A percentile compares a stretch with the other conserved stretches of the same genome.
These are phyloP conservation scores for Dichotomopilus funicola DNA, from an alignment of 2,329 filamentous ascomycete species.

Conservation along the genomic window DNA sequence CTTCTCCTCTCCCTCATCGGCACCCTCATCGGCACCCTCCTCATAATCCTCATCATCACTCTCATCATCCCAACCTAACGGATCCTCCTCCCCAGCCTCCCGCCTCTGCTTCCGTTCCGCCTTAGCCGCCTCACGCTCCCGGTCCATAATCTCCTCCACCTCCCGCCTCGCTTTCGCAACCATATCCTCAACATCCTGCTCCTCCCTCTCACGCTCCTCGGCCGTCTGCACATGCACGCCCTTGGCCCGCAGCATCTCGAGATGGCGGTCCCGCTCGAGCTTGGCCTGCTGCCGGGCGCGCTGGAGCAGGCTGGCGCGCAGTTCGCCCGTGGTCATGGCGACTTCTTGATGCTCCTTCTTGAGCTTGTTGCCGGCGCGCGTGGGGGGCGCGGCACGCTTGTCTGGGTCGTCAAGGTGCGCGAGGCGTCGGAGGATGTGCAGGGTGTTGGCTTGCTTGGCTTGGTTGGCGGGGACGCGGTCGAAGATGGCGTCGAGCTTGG, in stretches of 20 bases:
- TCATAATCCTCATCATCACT: conserved; percentile 45
- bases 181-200: conserved; percentile 79
- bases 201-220: conserved; percentile 78
- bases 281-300: conserved; percentile 76
- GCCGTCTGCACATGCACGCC: conserved; percentile 77
- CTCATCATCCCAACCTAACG: conserved; percentile 47
- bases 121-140: conserved; percentile 69
- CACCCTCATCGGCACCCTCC: conserved; percentile 27
- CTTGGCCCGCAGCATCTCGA: conserved; percentile 70
- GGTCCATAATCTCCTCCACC: conserved; percentile 68
- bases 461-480: conserved; percentile 60
- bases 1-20: conserved; percentile 33
- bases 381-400: conserved; percentile 38
- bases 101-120: conserved; percentile 46
- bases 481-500: conserved; percentile 58
- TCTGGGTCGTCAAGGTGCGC: conserved; percentile 63
- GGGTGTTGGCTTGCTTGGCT: conserved; percentile 54
- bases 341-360: conserved; percentile 29
- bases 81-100: conserved; percentile 40
- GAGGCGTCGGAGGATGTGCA: conserved; percentile 65
- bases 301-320: conserved; percentile 61
- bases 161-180: conserved; percentile 78
- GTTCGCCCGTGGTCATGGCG: conserved; percentile 61
- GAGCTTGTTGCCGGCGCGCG: conserved; percentile 28
- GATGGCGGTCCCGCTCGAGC: conserved; percentile 66